Evolutionary conservation across 2,329 filamentous ascomycete species (phyloP).

Genomic region (Bisporella sp.): DNA sequence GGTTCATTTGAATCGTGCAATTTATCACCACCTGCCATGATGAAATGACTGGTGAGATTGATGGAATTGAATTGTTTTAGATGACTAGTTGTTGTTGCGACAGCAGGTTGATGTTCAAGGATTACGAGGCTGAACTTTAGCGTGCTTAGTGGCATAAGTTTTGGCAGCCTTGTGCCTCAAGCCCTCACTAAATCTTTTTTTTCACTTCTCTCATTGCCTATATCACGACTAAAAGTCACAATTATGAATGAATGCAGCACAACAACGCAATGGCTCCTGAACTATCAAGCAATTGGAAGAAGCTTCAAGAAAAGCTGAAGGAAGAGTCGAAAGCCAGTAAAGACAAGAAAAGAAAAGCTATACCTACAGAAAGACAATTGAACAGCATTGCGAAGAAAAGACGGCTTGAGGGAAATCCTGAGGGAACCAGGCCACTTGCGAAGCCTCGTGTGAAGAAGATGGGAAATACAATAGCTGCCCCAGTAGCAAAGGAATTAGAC

Average conservation of each 20-base stretch:
- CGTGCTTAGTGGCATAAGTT: too few relatives aligned
- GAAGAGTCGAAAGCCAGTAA: constrained; percentile 32
- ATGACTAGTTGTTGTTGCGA: too few relatives aligned
- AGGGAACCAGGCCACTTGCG: constrained; percentile 5
- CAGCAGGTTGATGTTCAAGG: too few relatives aligned
- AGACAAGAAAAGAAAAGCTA: constrained; percentile 28
- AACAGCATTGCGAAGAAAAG: constrained; percentile 27
- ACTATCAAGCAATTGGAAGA: constrained; percentile 72
- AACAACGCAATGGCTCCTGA: constrained; percentile 24
- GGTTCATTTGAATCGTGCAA: constrained; percentile 47
- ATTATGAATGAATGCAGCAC: not conserved
- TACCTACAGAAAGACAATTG: constrained; percentile 22
- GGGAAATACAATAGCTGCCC: constrained; percentile 42
- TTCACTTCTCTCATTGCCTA: too few relatives aligned
- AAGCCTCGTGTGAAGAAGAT: constrained; percentile 32
- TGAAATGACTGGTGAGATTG: constrained; percentile 24
- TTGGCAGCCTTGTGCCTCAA: too few relatives aligned
- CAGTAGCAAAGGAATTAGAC: constrained; percentile 20
- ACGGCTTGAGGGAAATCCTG: constrained; percentile 22
- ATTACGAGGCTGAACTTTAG: too few relatives aligned
- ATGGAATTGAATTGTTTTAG: constrained; percentile 15
- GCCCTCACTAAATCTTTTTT: too few relatives aligned
- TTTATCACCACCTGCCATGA: constrained; percentile 46
- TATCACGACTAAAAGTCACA: not conserved
- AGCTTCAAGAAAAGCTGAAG: constrained; percentile 55